These are phyloP conservation scores for Ganoderma boninense DNA, from an alignment of 1,284 basidiomycete genomes.

Conservation along the genomic window DNA sequence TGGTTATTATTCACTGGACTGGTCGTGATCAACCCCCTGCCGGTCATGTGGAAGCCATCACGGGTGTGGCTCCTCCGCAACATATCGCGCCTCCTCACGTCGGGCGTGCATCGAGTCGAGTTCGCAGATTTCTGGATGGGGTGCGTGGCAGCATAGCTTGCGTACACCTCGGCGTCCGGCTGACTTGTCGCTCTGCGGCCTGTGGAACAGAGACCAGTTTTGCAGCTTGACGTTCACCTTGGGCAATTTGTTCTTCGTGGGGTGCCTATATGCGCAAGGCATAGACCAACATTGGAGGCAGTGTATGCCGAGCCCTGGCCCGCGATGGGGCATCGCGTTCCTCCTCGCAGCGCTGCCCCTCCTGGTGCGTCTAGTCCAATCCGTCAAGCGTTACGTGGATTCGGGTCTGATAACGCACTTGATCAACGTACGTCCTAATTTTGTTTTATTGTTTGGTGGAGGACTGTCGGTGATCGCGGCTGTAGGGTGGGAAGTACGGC, in stretches of 20 bases:
- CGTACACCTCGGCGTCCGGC: background rate
- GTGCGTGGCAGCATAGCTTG: constrained; percentile 48
- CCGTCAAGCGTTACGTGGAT: constrained; percentile 86
- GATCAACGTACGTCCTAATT: constrained; percentile 63
- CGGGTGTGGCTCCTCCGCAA: constrained; percentile 85
- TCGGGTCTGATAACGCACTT: constrained; percentile 80
- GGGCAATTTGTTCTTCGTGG: constrained; percentile 77
- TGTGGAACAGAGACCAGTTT: constrained; percentile 77
- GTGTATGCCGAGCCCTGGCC: constrained; percentile 46
- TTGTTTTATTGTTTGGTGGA: background rate
- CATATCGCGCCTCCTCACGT: constrained; percentile 67
- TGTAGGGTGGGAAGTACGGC: constrained; percentile 82
- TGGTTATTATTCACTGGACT: constrained; percentile 78
- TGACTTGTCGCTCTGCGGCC: background rate
- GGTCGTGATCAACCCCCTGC: constrained; percentile 82
- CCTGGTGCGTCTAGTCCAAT: constrained; percentile 83
- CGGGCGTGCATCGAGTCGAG: constrained; percentile 82
- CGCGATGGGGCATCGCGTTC: constrained; percentile 68
- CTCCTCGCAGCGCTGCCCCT: constrained; percentile 68
- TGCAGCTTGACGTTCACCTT: constrained; percentile 81
- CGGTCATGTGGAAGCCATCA: constrained; percentile 68
- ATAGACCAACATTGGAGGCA: constrained; percentile 60
- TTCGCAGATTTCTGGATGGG: constrained; percentile 88
- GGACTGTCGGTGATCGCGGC: background rate
- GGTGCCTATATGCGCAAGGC: constrained; percentile 71